These are phyloP conservation scores for Leucosporidium creatinivorum DNA, from an alignment of 768 basidiomycete genomes.

Conservation along the genomic window DNA sequence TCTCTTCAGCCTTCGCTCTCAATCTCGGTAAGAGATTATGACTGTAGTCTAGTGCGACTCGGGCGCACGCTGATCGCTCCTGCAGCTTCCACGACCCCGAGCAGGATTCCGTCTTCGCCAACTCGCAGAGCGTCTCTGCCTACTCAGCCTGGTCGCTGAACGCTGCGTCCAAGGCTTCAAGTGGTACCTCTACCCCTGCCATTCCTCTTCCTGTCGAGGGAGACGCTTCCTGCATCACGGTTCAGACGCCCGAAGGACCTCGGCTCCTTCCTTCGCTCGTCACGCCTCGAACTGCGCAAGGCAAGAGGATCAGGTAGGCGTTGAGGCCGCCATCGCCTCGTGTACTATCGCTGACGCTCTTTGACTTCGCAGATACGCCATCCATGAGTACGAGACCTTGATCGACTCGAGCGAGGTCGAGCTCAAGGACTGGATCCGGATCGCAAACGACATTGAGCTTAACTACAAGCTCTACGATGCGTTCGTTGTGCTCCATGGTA, in stretches of 20 bases:
- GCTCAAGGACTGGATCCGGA: constrained; percentile 52
- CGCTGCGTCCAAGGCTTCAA: constrained; percentile 13
- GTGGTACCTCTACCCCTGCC: constrained; percentile 39
- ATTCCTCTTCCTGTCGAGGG: constrained; percentile 41
- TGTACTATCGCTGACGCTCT: no score
- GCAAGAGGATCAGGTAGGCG: constrained; percentile 74
- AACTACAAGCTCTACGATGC: constrained; percentile 82
- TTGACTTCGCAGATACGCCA: constrained; percentile 16
- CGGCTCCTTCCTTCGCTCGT: constrained; percentile 46
- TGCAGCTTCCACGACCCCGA: constrained; percentile 85
- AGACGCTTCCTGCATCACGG: constrained; percentile 21
- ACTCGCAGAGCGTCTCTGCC: constrained; percentile 67
- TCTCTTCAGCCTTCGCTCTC: constrained; percentile 7
- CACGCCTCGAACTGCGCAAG: constrained; percentile 65
- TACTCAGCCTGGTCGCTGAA: constrained; percentile 62
- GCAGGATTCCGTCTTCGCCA: constrained; percentile 76
- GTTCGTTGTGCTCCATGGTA: constrained; percentile 79
- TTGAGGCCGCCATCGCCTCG: no score
- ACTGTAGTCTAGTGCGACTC: no score
- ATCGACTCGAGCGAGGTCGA: constrained; percentile 85
- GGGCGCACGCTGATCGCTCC: constrained; percentile 64
- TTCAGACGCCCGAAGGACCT: constrained; percentile 20
- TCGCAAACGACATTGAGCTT: constrained; percentile 85
- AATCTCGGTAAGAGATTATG: constrained; percentile 7
- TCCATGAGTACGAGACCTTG: constrained; percentile 68